Evolutionary conservation across 2,329 filamentous ascomycete genomes (phyloP), one percentile per base, ranked within the genome.

Genomic region (Fulvia fulva): DNA sequence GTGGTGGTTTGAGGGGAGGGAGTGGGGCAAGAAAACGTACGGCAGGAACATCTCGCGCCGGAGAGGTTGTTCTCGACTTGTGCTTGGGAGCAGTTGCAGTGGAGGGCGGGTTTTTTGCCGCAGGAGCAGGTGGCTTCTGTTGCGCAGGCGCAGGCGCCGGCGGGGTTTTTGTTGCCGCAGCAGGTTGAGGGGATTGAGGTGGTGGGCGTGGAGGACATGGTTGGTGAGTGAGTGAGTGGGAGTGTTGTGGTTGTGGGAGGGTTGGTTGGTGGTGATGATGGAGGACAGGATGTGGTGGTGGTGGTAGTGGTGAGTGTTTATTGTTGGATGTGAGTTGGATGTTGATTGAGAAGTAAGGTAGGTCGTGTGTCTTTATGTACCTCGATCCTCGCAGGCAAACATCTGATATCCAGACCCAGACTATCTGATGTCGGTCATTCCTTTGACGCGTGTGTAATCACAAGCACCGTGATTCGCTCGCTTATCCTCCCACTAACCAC

Each of bases 11-110:
- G 23, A 34, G n/a, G 32, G 1, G 2, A 19, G 43, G 21, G 32
- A 49, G 12, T 5, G 14, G 7, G 7, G 3, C 2, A 16, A 5
- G 16, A 25, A 45, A 54, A 79, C 79, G 63, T 78, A 82, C 90
- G 84, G 80, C 91, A 96, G 46, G 89, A 91, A 81, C 91, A 96
- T 67, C 90, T 82, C 41, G 89, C 81, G 6, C 90, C 90, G 6
- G 80, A 74, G 56, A 90, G 73, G 43, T 77, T 77, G 81, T 97
- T 97, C 81, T 97, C 92, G 16, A 80, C 76, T 3, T 81, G 64
- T 3, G 91, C 83, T 75, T 90, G 92, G 69, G 85, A 85, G 79
- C 93, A 97, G 62, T 81, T 88, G 84, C 93, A 97, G 74, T 92
- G 82, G 51, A 96, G 85, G 51, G 93, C 93, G 3, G 86, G 84